Percentiles rank a stretch among this genome's conserved stretches.
Evolutionary conservation across 257 asterid genomes (phyloP).

Genomic region (Solanum boliviense): DNA sequence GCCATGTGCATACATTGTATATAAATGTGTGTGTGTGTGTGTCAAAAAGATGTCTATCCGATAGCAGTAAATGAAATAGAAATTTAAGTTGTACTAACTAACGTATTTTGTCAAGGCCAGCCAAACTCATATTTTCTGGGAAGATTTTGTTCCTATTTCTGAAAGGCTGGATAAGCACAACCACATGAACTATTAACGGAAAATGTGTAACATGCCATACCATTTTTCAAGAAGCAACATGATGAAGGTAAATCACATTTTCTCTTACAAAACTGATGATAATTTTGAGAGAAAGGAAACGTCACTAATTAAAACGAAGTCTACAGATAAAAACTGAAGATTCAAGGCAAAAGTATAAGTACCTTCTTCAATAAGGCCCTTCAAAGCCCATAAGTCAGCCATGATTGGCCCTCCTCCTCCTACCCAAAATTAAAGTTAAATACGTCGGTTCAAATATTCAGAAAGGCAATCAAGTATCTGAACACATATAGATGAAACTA

Average conservation of each 20-base stretch:
- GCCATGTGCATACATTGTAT: not conserved
- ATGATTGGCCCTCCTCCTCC: conserved; percentile 98
- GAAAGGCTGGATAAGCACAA: not conserved
- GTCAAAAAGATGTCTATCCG: not conserved
- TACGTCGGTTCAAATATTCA: not conserved
- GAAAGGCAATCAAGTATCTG: not conserved
- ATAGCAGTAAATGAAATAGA: not conserved
- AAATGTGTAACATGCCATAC: not conserved
- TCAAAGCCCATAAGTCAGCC: conserved; percentile 98
- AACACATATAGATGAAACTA: not conserved
- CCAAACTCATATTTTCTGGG: not conserved
- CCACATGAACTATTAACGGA: not conserved
- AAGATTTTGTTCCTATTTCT: not conserved
- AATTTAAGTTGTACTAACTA: not conserved
- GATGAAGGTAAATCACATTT: not conserved
- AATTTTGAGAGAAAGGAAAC: not conserved
- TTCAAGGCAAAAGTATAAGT: not conserved
- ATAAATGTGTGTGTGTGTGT: not conserved
- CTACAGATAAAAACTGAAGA: not conserved
- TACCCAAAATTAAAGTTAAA: conserved; percentile 15
- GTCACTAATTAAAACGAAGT: not conserved
- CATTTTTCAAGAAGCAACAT: not conserved
- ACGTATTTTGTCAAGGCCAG: not conserved
- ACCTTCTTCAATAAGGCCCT: conserved; percentile 95
- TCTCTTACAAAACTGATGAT: not conserved